Percentiles rank a stretch among this genome's conserved stretches.
These are phyloP conservation scores for Neoscytalidium dimidiatum DNA, from an alignment of 2,329 filamentous ascomycete species.

Conservation along the genomic window DNA sequence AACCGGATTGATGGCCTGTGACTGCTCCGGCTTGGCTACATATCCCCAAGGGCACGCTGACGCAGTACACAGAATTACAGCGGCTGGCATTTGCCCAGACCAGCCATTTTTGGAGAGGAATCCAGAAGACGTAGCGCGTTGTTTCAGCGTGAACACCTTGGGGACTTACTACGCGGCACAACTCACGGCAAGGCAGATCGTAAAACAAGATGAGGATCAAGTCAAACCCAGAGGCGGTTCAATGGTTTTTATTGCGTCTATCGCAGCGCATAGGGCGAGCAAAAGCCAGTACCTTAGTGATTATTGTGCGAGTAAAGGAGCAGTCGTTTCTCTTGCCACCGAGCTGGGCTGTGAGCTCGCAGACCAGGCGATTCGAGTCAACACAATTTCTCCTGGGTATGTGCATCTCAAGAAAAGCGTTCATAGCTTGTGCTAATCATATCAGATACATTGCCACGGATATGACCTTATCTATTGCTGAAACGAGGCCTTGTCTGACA, in stretches of 20 bases:
- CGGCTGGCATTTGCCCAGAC: not conserved
- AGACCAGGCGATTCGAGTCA: not conserved
- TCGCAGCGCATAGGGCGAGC: not conserved
- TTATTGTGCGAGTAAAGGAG: not conserved
- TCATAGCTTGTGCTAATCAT: not conserved
- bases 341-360: not conserved
- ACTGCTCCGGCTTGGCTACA: not conserved
- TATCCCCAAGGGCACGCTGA: not conserved
- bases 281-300: not conserved
- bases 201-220: not conserved
- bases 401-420: not conserved
- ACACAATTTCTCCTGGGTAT: not conserved
- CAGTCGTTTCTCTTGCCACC: not conserved
- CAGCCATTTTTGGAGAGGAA: not conserved
- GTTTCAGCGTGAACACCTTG: not conserved
- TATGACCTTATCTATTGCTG: not conserved
- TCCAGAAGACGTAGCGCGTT: not conserved
- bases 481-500: not conserved
- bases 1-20: not conserved
- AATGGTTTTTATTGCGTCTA: not conserved
- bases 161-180: not conserved
- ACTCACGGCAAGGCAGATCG: not conserved
- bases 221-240: not conserved
- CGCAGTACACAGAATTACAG: not conserved
- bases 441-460: not conserved